Evolutionary conservation across 805 yeast genomes (phyloP).

Genomic region (Tetrapisispora phaffii): DNA sequence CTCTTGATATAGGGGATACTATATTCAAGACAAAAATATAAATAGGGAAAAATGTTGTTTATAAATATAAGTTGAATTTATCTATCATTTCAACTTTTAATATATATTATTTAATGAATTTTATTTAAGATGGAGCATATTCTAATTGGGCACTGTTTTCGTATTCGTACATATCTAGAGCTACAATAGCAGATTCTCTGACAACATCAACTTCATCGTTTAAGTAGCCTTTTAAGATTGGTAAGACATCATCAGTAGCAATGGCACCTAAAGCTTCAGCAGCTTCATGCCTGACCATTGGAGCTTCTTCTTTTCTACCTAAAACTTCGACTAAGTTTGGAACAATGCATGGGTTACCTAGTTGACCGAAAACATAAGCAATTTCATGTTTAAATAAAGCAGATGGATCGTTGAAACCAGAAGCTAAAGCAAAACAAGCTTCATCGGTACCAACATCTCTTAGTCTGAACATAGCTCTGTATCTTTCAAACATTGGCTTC

Average conservation of each 20-base stretch:
- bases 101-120: background rate
- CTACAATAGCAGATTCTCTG: slow-evolving; percentile 93
- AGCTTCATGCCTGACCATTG: slow-evolving; percentile 99
- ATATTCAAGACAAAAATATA: background rate
- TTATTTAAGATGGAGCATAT: slow-evolving; percentile 35
- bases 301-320: slow-evolving; percentile 71
- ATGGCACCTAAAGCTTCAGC: slow-evolving; percentile 97
- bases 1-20: too few relatives aligned
- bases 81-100: background rate
- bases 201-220: slow-evolving; percentile 82
- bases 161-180: slow-evolving; percentile 95
- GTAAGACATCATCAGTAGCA: slow-evolving; percentile 91
- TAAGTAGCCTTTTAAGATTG: slow-evolving; percentile 70
- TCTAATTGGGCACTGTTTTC: slow-evolving; percentile 79
- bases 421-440: slow-evolving; percentile 83
- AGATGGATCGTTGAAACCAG: slow-evolving; percentile 81
- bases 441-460: slow-evolving; percentile 91
- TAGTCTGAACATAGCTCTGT: slow-evolving; percentile 96
- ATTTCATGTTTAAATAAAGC: slow-evolving; percentile 96
- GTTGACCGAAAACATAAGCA: slow-evolving; percentile 96
- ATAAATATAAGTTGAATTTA: background rate
- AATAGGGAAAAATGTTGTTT: background rate
- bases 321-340: slow-evolving; percentile 79
- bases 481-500: slow-evolving; percentile 80
- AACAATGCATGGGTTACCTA: slow-evolving; percentile 86